Percentiles rank a stretch among this genome's conserved stretches.
Conservation (phyloP, 2,329 filamentous ascomycete genomes). For the Coniochaeta sp. region DNA sequence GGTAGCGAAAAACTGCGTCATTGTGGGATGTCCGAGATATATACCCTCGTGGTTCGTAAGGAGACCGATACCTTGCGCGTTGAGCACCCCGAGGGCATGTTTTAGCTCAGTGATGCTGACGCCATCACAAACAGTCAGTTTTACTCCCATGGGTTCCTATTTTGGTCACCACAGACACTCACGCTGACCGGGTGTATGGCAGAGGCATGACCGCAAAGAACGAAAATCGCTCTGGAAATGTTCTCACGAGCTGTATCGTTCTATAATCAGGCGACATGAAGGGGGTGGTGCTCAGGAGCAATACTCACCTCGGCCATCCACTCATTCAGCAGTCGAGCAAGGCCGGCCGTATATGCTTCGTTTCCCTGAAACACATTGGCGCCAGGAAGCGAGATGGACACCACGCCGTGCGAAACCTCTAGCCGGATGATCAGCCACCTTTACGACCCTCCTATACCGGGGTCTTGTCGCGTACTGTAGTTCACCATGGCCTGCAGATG, state of each 20-base stretch:
- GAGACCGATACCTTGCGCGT: neutral
- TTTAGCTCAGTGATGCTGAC: neutral
- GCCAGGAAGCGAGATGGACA: slow-evolving; percentile 3
- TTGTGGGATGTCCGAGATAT: neutral
- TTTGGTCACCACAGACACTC: neutral
- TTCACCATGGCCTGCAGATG: neutral
- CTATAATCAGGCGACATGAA: neutral
- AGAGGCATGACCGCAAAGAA: slow-evolving; percentile 5
- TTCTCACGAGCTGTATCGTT: neutral
- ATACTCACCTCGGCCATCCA: neutral
- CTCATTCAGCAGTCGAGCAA: neutral
- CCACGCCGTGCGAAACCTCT: neutral
- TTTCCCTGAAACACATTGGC: slow-evolving; percentile 1
- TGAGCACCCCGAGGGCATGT: neutral
- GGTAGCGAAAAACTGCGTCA: neutral
- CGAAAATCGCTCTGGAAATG: slow-evolving; percentile 2
- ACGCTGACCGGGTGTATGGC: neutral
- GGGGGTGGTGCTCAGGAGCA: neutral
- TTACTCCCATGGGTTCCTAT: no score
- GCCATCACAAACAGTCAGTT: no score
- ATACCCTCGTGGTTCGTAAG: slow-evolving; percentile 3
- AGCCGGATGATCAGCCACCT: no score
- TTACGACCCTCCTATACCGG: no score
- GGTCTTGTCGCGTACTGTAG: neutral
- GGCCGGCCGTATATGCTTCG: neutral